Conservation (phyloP, 1,284 basidiomycete genomes). For the Sutorius eximius region DNA sequence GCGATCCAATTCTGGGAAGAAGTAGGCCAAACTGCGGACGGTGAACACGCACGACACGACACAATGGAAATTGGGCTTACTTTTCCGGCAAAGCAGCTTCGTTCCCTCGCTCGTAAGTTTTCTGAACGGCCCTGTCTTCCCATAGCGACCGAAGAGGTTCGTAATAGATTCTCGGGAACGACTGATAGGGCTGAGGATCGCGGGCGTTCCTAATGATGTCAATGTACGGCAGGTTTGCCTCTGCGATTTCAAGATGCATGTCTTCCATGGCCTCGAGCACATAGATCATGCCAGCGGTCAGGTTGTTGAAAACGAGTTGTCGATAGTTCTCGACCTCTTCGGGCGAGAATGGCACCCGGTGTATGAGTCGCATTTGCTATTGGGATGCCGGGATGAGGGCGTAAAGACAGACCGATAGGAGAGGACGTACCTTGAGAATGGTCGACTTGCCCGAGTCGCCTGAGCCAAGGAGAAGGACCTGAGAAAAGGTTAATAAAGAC, state of each 20-base stretch:
- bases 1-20: slow-evolving; percentile 76
- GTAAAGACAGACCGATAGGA: slow-evolving; percentile 1
- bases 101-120: slow-evolving; percentile 74
- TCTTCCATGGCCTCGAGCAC: slow-evolving; percentile 89
- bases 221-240: slow-evolving; percentile 55
- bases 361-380: slow-evolving; percentile 89
- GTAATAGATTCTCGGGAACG: slow-evolving; percentile 67
- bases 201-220: slow-evolving; percentile 67
- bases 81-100: slow-evolving; percentile 90
- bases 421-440: slow-evolving; percentile 69
- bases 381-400: not conserved
- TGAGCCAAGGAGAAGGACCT: slow-evolving; percentile 89
- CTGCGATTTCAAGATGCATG: slow-evolving; percentile 72
- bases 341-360: slow-evolving; percentile 71
- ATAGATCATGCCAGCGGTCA: slow-evolving; percentile 81
- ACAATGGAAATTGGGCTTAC: slow-evolving; percentile 43
- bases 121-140: slow-evolving; percentile 75
- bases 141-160: slow-evolving; percentile 74
- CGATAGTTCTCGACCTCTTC: slow-evolving; percentile 81
- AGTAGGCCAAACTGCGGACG: slow-evolving; percentile 58
- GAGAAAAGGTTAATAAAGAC: slow-evolving; percentile 10
- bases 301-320: slow-evolving; percentile 89
- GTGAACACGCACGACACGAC: slow-evolving; percentile 1
- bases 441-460: slow-evolving; percentile 95
- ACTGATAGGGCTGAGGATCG: slow-evolving; percentile 77